These are phyloP conservation scores for Hypoxylon sp. DNA, from an alignment of 2,329 filamentous ascomycete genomes.

Conservation along the genomic window DNA sequence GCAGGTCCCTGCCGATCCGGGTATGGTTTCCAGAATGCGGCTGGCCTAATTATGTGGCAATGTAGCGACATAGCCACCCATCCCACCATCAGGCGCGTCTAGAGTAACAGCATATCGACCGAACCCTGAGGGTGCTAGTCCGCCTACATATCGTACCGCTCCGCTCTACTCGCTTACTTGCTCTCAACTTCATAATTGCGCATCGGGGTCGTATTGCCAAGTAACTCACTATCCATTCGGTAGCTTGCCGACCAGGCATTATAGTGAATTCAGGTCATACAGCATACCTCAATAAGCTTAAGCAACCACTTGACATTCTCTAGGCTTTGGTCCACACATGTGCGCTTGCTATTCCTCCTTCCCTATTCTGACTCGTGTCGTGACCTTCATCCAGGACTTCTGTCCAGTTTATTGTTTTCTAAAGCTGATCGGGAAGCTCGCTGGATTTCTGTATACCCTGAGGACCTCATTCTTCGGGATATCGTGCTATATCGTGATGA, in stretches of 20 bases:
- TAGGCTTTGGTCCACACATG: constrained; percentile 8
- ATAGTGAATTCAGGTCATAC: constrained; percentile 6
- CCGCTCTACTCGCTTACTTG: constrained; percentile 5
- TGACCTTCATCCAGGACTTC: constrained; percentile 16
- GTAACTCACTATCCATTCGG: constrained; percentile 11
- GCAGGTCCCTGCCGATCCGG: constrained; percentile 23
- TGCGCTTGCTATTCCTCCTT: constrained; percentile 36
- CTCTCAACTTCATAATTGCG: constrained; percentile 19
- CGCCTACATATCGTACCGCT: constrained; percentile 20
- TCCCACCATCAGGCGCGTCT: constrained; percentile 25
- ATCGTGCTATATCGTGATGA: constrained; percentile 31
- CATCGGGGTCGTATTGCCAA: constrained; percentile 30
- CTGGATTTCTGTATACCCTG: constrained; percentile 26
- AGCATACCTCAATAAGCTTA: constrained; percentile 23
- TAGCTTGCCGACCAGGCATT: neutral
- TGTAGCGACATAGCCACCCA: constrained; percentile 11
- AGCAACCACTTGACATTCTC: constrained; percentile 12
- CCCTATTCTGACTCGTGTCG: constrained; percentile 38
- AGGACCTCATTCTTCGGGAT: constrained; percentile 23
- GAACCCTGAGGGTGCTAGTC: constrained; percentile 21
- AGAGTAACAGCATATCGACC: constrained; percentile 31
- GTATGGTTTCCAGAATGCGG: constrained; percentile 23
- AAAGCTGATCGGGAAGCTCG: constrained; percentile 36
- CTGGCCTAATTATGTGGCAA: constrained; percentile 15
- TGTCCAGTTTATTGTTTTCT: constrained; percentile 15